phyloP scores from a whole-genome alignment of 176 grass and related monocot genomes.

The Oryza coarctata region DNA sequence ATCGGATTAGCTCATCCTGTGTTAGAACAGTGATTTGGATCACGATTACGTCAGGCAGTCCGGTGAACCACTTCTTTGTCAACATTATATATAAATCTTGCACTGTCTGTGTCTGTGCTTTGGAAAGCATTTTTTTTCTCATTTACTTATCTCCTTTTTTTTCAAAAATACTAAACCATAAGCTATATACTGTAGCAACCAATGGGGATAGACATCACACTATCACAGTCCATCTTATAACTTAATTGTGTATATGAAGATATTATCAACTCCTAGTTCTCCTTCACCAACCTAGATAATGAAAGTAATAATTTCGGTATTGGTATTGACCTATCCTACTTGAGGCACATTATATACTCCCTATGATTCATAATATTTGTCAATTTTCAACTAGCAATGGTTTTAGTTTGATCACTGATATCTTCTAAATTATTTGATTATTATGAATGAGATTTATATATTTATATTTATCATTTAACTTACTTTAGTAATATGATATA shows the following conservation, averaged over 20 bases:
- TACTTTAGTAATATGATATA: too few species aligned
- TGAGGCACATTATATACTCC: too few species aligned
- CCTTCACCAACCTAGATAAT: neutral
- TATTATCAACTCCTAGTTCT: too few species aligned
- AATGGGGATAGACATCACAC: neutral
- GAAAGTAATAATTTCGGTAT: too few species aligned
- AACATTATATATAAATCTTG: neutral
- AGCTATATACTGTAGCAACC: neutral
- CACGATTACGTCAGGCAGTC: neutral
- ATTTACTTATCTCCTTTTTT: neutral
- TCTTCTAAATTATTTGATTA: too few species aligned
- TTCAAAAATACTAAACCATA: neutral
- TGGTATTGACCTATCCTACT: too few species aligned
- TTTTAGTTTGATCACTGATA: too few species aligned
- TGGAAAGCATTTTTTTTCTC: neutral
- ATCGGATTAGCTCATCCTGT: neutral
- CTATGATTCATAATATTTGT: too few species aligned
- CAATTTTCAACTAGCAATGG: too few species aligned
- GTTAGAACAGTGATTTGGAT: neutral
- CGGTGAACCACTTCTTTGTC: neutral
- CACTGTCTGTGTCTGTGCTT: neutral
- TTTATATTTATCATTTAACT: too few species aligned
- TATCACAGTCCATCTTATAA: neutral
- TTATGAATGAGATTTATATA: too few species aligned
- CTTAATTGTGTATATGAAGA: neutral